Conservation (phyloP, 306 rosid genomes). For the Dalbergia oliveri region DNA sequence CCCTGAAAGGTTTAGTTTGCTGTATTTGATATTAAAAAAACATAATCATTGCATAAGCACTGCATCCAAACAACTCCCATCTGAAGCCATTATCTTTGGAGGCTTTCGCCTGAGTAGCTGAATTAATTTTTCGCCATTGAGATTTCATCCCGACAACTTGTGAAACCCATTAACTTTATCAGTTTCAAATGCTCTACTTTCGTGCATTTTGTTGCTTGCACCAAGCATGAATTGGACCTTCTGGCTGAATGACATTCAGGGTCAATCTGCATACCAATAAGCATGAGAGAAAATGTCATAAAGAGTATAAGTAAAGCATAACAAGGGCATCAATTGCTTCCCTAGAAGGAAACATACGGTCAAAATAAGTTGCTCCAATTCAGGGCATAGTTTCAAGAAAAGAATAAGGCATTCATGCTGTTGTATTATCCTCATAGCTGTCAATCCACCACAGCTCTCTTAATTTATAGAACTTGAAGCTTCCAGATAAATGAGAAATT, state of each 20-base stretch:
- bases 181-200: conserved; percentile 55
- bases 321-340: background rate
- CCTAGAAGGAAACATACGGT: conserved; percentile 45
- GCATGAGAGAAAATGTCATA: background rate
- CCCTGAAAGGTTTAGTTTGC: no score
- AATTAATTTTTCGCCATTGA: conserved; percentile 45
- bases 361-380: conserved; percentile 64
- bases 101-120: conserved; percentile 44
- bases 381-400: conserved; percentile 74
- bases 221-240: conserved; percentile 28
- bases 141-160: conserved; percentile 48
- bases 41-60: background rate
- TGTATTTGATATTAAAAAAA: background rate
- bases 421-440: conserved; percentile 44
- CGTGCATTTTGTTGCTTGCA: conserved; percentile 34
- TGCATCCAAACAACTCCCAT: conserved; percentile 41
- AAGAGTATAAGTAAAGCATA: background rate
- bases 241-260: conserved; percentile 41
- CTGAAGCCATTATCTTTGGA: conserved; percentile 51
- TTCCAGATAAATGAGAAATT: conserved; percentile 54
- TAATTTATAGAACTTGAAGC: conserved; percentile 73
- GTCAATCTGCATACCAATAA: conserved; percentile 58
- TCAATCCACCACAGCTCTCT: conserved; percentile 79
- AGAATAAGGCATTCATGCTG: conserved; percentile 55
- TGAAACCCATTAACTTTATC: conserved; percentile 60